phyloP scores from a whole-genome alignment of 108 stramenopile genomes.

The Nannochloropsis gaditana region DNA sequence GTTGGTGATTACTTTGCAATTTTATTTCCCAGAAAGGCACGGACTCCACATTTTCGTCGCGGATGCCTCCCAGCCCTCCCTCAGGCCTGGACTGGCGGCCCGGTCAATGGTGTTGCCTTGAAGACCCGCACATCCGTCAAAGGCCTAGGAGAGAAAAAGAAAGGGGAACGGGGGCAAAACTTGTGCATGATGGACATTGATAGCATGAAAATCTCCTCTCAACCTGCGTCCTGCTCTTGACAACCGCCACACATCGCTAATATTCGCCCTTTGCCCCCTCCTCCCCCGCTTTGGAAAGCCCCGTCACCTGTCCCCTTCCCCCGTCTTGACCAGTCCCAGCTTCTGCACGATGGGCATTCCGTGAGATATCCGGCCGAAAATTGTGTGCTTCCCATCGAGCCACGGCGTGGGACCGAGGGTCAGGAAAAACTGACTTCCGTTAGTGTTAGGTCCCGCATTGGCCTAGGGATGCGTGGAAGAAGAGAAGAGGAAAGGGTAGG shows the following conservation, averaged over 20 bases:
- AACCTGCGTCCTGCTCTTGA: neutral
- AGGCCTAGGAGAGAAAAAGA: neutral
- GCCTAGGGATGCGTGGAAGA: conserved; percentile 21
- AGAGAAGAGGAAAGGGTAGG: neutral
- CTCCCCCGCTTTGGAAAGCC: neutral
- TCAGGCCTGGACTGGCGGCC: neutral
- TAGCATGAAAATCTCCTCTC: neutral
- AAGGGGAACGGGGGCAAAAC: too few species aligned
- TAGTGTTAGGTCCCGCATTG: conserved; percentile 36
- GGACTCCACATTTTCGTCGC: too few species aligned
- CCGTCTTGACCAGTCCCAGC: conserved; percentile 18
- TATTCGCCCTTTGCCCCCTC: neutral
- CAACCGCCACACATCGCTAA: neutral
- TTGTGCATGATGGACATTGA: neutral
- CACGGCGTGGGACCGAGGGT: conserved; percentile 51
- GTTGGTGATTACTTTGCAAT: too few species aligned
- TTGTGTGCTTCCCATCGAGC: conserved; percentile 53
- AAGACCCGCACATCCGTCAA: neutral
- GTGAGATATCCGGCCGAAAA: conserved; percentile 34
- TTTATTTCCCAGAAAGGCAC: too few species aligned
- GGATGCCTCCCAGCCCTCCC: too few species aligned
- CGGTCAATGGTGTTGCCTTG: conserved; percentile 8
- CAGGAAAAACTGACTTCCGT: conserved; percentile 34
- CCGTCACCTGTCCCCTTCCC: neutral
- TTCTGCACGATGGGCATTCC: conserved; percentile 45